phyloP scores from a whole-genome alignment of 1,284 basidiomycete species.

The Porodaedalea pini region DNA sequence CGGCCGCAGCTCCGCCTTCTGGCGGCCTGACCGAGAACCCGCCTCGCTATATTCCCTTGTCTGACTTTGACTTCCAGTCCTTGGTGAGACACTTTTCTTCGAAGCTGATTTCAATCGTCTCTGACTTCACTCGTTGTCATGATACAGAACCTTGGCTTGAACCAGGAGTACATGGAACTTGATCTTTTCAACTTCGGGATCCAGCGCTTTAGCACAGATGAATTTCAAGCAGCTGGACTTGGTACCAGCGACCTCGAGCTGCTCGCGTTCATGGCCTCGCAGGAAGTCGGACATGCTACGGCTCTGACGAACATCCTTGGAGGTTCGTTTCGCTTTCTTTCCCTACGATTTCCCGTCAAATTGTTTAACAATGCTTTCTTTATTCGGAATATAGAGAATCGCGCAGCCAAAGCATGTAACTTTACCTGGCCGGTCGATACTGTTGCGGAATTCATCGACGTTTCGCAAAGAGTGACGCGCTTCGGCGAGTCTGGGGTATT shows the following conservation, averaged over 20 bases:
- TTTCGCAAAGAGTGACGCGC: constrained; percentile 53
- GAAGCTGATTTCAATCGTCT: neutral
- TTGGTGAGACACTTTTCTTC: constrained; percentile 37
- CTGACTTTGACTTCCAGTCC: constrained; percentile 62
- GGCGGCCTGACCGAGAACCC: constrained; percentile 39
- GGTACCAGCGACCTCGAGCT: constrained; percentile 50
- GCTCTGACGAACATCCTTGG: constrained; percentile 50
- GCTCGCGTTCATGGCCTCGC: constrained; percentile 56
- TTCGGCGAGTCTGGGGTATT: constrained; percentile 62
- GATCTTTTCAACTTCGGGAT: constrained; percentile 63
- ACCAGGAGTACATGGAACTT: constrained; percentile 62
- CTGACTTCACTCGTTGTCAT: neutral
- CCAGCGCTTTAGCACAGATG: constrained; percentile 47
- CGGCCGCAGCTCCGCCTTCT: constrained; percentile 30
- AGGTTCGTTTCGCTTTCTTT: constrained; percentile 21
- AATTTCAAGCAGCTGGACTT: constrained; percentile 57
- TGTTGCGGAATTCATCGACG: constrained; percentile 60
- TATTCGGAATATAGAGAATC: neutral
- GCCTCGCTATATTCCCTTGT: constrained; percentile 46
- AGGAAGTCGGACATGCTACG: constrained; percentile 53
- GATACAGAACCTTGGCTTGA: constrained; percentile 47
- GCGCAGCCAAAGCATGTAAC: constrained; percentile 50
- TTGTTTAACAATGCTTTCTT: neutral
- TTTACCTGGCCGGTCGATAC: constrained; percentile 59
- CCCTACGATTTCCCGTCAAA: constrained; percentile 22